Evolutionary conservation across 352 stramenopile genomes (phyloP), one percentile per base, ranked within the genome.

Genomic region (Phytophthora gonapodyides): DNA sequence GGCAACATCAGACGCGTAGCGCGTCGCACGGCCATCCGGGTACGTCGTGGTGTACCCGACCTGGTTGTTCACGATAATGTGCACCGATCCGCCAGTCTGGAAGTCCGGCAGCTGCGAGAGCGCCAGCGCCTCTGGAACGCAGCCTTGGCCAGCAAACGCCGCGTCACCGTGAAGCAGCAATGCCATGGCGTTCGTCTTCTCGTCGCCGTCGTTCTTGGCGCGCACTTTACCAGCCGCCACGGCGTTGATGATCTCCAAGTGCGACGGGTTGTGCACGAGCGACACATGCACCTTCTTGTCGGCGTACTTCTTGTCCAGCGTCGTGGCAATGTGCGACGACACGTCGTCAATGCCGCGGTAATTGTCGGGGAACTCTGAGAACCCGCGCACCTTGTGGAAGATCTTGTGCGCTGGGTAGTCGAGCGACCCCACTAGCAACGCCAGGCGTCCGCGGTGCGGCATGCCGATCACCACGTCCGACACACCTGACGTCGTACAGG

Each of bases 51-150:
- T 97, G 71, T 94, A 97, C 5, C 85, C 89, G 7, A 97, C 86
- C 46, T 97, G 85, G 75, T 97, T 97, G 65, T 97, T 97, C 36
- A 97, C 81, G 19, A 97, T 82, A 35, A 96, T 64, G 49, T 97
- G 89, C 41, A 97, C 73, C 1, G 88, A 88, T 41, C 89, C 89
- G 13, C 76, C 74, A 6, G 82, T 93, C 35, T 71, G 70, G 42
- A 93, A 97, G 54, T 82, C 83, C 3, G 84, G 87, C 21, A 97
- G 58, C 40, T 93, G 85, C 1, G 82, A 88, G 42, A 96, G 75
- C 15, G 71, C 82, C 19, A 97, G 59, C 0, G 77, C 78, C 44
- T 97, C 89, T 0, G 82, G 74, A 9, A 97, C 89, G 47, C 86
- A 94, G 3, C 88, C 88, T 60, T 96, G 88, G 9, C 87, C 87